Conservation (phyloP, 768 basidiomycete species). For the Gelatoporia subvermispora region DNA sequence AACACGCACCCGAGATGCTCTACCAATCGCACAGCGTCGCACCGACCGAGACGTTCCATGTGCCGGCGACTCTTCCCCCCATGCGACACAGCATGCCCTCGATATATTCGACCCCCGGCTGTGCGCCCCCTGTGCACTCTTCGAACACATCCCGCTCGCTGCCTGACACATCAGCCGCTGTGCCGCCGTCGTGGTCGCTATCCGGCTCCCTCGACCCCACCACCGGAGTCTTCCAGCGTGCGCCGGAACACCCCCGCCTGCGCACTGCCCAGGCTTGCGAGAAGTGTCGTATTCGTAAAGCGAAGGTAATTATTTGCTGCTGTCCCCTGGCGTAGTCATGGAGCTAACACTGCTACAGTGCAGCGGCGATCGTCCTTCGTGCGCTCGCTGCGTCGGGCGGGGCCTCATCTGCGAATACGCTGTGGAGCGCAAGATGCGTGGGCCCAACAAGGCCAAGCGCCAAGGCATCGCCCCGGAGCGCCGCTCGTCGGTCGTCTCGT, state of each 20-base stretch:
- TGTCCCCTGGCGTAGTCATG: too few relatives aligned
- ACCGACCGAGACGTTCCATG: neutral
- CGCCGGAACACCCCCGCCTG: conserved; percentile 58
- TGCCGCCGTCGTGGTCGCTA: conserved; percentile 28
- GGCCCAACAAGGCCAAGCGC: conserved; percentile 53
- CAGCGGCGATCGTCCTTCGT: conserved; percentile 65
- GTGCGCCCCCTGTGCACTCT: neutral
- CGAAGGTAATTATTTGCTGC: conserved; percentile 53
- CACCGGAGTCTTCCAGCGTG: conserved; percentile 63
- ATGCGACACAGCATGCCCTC: neutral
- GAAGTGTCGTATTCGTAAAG: conserved; percentile 67
- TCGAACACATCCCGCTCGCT: neutral
- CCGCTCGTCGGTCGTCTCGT: conserved; percentile 7
- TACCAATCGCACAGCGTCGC: neutral
- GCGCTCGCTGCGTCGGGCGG: conserved; percentile 56
- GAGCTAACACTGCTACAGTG: too few relatives aligned
- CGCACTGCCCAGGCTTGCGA: conserved; percentile 75
- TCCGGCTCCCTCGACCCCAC: conserved; percentile 59
- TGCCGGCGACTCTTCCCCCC: neutral
- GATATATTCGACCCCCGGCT: neutral
- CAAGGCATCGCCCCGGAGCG: conserved; percentile 4
- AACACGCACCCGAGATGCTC: too few relatives aligned
- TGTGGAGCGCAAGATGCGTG: conserved; percentile 57
- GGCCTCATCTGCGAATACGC: conserved; percentile 64
- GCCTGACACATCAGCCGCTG: conserved; percentile 3